Conservation (phyloP, 164 flowering plant genomes). For the Magnolia kwangsiensis region DNA sequence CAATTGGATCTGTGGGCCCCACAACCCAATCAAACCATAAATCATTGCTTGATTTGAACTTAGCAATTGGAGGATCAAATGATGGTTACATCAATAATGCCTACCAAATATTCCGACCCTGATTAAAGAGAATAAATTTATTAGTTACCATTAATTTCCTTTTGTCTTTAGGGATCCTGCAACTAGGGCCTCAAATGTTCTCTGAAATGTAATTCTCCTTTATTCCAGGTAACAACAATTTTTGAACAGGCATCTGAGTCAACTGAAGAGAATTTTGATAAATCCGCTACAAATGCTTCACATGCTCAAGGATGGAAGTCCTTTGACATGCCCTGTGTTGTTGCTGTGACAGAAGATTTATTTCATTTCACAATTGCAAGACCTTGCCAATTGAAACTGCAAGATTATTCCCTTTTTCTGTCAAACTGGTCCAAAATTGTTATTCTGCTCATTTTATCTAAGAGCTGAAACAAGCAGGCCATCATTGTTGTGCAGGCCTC, state of each 20-base stretch:
- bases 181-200: background rate
- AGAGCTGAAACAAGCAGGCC: no score
- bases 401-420: no score
- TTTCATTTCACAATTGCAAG: conserved; percentile 66
- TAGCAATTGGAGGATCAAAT: no score
- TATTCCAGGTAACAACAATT: conserved; percentile 74
- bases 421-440: no score
- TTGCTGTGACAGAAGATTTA: conserved; percentile 88
- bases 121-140: background rate
- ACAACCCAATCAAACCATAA: no score
- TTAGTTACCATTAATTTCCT: background rate
- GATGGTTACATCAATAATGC: no score
- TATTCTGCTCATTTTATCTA: no score
- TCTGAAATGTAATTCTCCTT: background rate
- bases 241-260: conserved; percentile 77
- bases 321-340: conserved; percentile 81
- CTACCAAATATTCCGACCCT: background rate
- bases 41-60: no score
- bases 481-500: no score
- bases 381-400: no score
- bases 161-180: background rate
- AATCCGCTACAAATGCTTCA: conserved; percentile 24
- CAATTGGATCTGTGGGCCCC: background rate
- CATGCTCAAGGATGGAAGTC: conserved; percentile 60
- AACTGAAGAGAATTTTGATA: conserved; percentile 22